Evolutionary conservation across 2,329 filamentous ascomycete genomes (phyloP), one percentile per base, ranked within the genome.

Genomic region (Biscogniauxia mediterranea): DNA sequence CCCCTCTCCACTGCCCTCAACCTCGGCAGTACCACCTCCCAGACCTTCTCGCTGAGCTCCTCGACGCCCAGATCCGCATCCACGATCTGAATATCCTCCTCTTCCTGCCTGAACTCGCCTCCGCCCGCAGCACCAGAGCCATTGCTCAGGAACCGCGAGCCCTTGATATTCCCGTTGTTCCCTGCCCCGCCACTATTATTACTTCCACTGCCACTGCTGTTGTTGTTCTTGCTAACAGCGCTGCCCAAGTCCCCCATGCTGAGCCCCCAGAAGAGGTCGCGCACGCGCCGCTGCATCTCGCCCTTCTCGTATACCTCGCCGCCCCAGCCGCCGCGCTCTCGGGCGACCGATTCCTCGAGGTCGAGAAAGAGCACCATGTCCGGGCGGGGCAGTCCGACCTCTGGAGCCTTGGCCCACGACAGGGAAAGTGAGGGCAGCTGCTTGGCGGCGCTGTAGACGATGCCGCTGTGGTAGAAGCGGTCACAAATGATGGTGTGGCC

Each of bases 381-480:
- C 0, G 95, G 94, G 4, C 90, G 85, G 1, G 95, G 94, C 0
- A 99, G 83, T 0, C 94, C 94, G 15, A 91, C 83, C 70, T 98
- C 95, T 1, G 93, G 92, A 17, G 87, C 83, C 68, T 91, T 88
- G 7, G 92, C 93, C 93, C 95, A 99, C 0, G 83, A 77, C 0
- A 97, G 80, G 0, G 84, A 79, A 13, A 97, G 82, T 1, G 80
- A 75, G 0, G 88, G 85, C 68, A 91, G 92, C 52, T 86, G 81
- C 74, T 98, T 98, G 3, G 95, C 94, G 0, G 92, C 92, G 23
- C 89, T 92, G 79, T 98, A 99, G 55, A 97, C 92, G 60, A 93
- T 91, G 58, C 95, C 95, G 20, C 91, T 95, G 80, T 97, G 94
- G 74, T 96, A 96, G 79, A 98, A 99, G 54, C 95, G 88, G 76